phyloP scores from a whole-genome alignment of 805 yeast species.

The Cyberlindnera euphorbiae region DNA sequence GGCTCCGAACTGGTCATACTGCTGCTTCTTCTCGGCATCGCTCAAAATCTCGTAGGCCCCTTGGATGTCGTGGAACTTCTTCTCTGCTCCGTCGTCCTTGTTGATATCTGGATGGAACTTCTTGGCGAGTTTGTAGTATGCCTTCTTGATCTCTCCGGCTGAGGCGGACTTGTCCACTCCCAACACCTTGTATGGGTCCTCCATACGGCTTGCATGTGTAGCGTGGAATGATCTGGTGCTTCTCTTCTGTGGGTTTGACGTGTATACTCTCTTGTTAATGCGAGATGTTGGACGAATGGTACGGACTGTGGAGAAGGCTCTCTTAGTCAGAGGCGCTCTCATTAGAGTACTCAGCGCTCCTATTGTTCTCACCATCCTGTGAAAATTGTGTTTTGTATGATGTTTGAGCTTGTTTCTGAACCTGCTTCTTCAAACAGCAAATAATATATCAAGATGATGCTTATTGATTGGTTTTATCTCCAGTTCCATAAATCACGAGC shows the following conservation, averaged over 20 bases:
- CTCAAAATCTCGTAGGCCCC: slow-evolving; percentile 90
- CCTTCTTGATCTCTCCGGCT: slow-evolving; percentile 85
- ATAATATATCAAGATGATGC: too few species aligned
- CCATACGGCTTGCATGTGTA: slow-evolving; percentile 25
- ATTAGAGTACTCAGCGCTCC: slow-evolving; percentile 2
- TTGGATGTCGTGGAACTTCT: slow-evolving; percentile 86
- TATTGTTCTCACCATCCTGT: slow-evolving; percentile 7
- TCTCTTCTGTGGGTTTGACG: too few species aligned
- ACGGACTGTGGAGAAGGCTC: slow-evolving; percentile 7
- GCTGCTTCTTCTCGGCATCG: slow-evolving; percentile 78
- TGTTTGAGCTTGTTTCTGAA: not conserved
- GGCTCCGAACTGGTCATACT: slow-evolving; percentile 89
- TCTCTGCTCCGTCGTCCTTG: slow-evolving; percentile 84
- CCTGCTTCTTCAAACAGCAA: too few species aligned
- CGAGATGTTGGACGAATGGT: not conserved
- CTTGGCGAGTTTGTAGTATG: slow-evolving; percentile 90
- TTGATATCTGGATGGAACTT: slow-evolving; percentile 95
- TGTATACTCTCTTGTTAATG: slow-evolving; percentile 1
- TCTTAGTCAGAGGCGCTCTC: slow-evolving; percentile 8
- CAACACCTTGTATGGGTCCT: slow-evolving; percentile 79
- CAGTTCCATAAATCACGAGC: too few species aligned
- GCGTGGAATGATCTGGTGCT: slow-evolving; percentile 41
- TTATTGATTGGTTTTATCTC: too few species aligned
- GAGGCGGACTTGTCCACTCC: slow-evolving; percentile 75
- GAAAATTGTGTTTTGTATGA: too few species aligned